phyloP scores from a whole-genome alignment of 2,329 filamentous ascomycete genomes.

The Calonectria henricotiae region DNA sequence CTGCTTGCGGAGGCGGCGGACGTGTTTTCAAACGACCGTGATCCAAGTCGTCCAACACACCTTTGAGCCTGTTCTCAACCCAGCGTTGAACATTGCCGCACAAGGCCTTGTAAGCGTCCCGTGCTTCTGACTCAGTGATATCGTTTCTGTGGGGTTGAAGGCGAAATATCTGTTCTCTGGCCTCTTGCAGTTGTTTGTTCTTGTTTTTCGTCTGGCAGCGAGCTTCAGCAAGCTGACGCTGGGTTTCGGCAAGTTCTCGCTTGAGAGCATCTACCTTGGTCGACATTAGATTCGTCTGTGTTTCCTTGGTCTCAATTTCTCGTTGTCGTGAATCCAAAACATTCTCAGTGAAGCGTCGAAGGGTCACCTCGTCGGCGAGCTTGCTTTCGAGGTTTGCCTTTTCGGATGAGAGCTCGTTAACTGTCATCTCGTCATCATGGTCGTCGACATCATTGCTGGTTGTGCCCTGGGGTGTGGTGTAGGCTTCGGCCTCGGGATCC shows the following conservation, averaged over 20 bases:
- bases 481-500: slow-evolving; percentile 40
- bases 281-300: slow-evolving; percentile 51
- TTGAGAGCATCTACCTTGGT: slow-evolving; percentile 54
- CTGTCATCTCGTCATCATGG: slow-evolving; percentile 30
- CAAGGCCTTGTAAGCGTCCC: slow-evolving; percentile 55
- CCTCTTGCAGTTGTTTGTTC: slow-evolving; percentile 53
- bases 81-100: slow-evolving; percentile 58
- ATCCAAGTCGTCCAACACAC: slow-evolving; percentile 56
- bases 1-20: slow-evolving; percentile 50
- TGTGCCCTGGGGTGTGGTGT: slow-evolving; percentile 23
- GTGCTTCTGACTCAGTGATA: slow-evolving; percentile 58
- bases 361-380: slow-evolving; percentile 54
- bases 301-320: slow-evolving; percentile 56
- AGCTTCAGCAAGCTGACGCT: slow-evolving; percentile 55
- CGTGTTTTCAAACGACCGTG: slow-evolving; percentile 49
- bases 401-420: slow-evolving; percentile 38
- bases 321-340: slow-evolving; percentile 59
- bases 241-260: slow-evolving; percentile 53
- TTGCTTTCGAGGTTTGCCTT: slow-evolving; percentile 48
- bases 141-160: slow-evolving; percentile 57
- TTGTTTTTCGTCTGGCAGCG: slow-evolving; percentile 51
- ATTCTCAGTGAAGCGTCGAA: slow-evolving; percentile 58
- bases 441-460: slow-evolving; percentile 30
- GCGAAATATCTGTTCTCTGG: slow-evolving; percentile 55
- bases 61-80: slow-evolving; percentile 57